Base-by-base conservation (phyloP, 257 asterid species). In the Nicotiana tomentosiformis region DNA sequence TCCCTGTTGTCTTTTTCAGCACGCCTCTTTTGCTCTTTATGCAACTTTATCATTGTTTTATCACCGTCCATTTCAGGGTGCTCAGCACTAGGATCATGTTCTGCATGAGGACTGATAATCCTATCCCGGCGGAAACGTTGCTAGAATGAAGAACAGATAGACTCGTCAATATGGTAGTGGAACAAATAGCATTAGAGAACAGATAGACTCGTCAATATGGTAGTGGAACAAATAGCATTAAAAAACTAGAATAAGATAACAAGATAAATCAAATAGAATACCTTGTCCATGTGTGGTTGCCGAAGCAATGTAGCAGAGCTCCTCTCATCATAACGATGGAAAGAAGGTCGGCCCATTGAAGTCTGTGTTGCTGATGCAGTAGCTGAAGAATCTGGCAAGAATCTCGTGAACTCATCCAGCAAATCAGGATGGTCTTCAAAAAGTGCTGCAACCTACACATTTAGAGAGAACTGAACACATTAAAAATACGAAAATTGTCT, bases 341-440 rank as follows among this genome's bases (percentile, higher is more conserved):
- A 81, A 81, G 87, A 81, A 82, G 87, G 92, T 30, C 90, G 91
- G 64, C 89, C 91, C 80, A 90, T 84, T 23, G 92, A 84, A 81
- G 89, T 57, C 69, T 85, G 91, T 69, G 89, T 76, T 26, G 88
- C 88, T 77, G 94, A 86, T 77, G 92, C 90, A 76, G 93, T 37
- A 66, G 88, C 89, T 83, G 96, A 91, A 82, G 86, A 84, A 83
- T 87, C 93, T n/a, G 97, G 97, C 66, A 93, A 87, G 86, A 93
- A 93, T 88, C 95, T 89, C 10, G 90, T 89, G 86, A 93, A 93
- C 87, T 93, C 95, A 7, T 87, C 94, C 81, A 93, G 93, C 84
- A 93, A 92, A 87, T 91, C 97, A n/a, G 91, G 88, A 83, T 93
- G 93, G 81, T 87, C 91, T 49, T 66, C 90, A 69, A 93, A 91